Percentiles rank a stretch among this genome's conserved stretches.
Evolutionary conservation across 2,329 filamentous ascomycete genomes (phyloP).

Genomic region (Hypoxylon sp.): DNA sequence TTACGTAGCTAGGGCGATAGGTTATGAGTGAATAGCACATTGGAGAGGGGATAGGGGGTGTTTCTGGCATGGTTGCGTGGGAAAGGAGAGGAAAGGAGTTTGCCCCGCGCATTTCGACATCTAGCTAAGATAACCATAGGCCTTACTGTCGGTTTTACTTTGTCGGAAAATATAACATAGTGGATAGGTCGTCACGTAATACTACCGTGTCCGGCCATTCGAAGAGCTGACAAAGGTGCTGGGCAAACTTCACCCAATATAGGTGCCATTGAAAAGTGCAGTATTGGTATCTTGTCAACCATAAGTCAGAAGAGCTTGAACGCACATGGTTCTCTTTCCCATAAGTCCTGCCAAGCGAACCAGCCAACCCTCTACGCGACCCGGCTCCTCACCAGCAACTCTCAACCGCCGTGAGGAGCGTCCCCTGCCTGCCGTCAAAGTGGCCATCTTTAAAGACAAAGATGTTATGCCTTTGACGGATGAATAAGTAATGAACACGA

Average conservation of each 20-base stretch:
- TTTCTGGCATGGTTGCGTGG: too few relatives aligned
- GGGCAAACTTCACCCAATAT: neutral
- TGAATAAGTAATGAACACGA: slow-evolving; percentile 46
- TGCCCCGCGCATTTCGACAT: too few relatives aligned
- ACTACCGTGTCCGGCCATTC: neutral
- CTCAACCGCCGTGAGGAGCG: slow-evolving; percentile 26
- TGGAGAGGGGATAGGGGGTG: neutral
- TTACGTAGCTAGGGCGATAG: neutral
- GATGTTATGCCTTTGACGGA: slow-evolving; percentile 14
- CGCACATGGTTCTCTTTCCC: slow-evolving; percentile 7
- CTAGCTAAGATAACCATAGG: too few relatives aligned
- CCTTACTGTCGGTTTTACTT: neutral
- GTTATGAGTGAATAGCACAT: neutral
- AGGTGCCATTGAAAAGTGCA: neutral
- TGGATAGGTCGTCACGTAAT: neutral
- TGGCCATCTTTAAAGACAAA: slow-evolving; percentile 39
- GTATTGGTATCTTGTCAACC: slow-evolving; percentile 22
- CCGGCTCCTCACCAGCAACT: slow-evolving; percentile 39
- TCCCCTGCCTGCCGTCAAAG: slow-evolving; percentile 40
- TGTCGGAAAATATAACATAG: neutral
- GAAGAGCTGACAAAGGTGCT: too few relatives aligned
- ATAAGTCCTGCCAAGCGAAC: slow-evolving; percentile 2
- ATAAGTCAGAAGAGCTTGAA: slow-evolving; percentile 11
- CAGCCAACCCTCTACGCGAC: slow-evolving; percentile 44
- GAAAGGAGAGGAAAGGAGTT: too few relatives aligned